phyloP scores from a whole-genome alignment of 1,139 yeast species.

The Cylindricascospora bacillispora region DNA sequence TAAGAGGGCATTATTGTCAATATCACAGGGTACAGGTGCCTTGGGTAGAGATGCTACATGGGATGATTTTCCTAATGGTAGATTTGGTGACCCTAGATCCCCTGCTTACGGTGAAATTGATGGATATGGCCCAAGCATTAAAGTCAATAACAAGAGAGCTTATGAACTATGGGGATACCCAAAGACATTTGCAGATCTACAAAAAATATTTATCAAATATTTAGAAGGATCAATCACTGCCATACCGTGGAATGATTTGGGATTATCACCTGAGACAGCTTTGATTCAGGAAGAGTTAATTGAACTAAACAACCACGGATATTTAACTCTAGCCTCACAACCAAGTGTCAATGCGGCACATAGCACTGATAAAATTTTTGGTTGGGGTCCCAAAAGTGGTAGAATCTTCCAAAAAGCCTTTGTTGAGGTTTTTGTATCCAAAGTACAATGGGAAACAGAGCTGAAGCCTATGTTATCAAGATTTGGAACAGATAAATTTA shows the following conservation, averaged over 20 bases:
- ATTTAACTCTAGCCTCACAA: constrained; percentile 87
- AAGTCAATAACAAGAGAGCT: constrained; percentile 62
- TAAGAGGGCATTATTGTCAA: constrained; percentile 52
- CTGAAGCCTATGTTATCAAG: constrained; percentile 41
- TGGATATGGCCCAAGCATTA: constrained; percentile 89
- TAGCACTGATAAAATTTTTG: constrained; percentile 76
- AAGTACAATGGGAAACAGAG: constrained; percentile 48
- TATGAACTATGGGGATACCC: constrained; percentile 78
- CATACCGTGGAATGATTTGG: constrained; percentile 86
- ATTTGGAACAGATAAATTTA: constrained; percentile 28
- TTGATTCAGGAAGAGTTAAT: constrained; percentile 84
- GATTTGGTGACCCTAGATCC: constrained; percentile 94
- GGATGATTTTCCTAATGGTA: constrained; percentile 97
- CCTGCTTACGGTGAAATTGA: constrained; percentile 98
- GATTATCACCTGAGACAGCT: constrained; percentile 80
- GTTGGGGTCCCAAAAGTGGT: constrained; percentile 94
- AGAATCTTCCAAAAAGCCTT: constrained; percentile 87
- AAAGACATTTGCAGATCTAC: constrained; percentile 45
- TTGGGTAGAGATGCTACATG: constrained; percentile 89
- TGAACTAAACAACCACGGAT: constrained; percentile 58
- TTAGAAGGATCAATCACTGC: constrained; percentile 63
- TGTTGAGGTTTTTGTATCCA: constrained; percentile 73
- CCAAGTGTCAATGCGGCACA: constrained; percentile 77
- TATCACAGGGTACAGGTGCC: constrained; percentile 74
- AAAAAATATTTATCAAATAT: constrained; percentile 58